phyloP scores from a whole-genome alignment of 2,329 filamentous ascomycete genomes.

The Mycocentrospora acerina region DNA sequence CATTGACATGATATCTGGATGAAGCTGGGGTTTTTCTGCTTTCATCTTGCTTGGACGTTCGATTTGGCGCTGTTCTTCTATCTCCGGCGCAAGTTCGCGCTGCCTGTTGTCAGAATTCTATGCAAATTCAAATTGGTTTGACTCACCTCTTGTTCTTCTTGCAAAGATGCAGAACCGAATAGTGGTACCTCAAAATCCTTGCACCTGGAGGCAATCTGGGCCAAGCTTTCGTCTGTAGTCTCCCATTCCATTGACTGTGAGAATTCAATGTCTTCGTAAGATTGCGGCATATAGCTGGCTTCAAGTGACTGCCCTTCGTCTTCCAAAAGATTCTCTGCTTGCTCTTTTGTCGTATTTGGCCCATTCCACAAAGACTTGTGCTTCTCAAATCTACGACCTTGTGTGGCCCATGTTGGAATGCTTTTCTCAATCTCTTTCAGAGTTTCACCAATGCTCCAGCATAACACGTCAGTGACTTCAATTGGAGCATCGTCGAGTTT shows the following conservation, averaged over 20 bases:
- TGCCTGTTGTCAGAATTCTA: slow-evolving; percentile 33
- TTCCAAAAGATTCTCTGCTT: slow-evolving; percentile 55
- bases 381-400: slow-evolving; percentile 55
- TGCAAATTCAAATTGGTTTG: no score
- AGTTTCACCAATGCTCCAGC: slow-evolving; percentile 62
- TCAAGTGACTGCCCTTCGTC: slow-evolving; percentile 56
- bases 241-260: slow-evolving; percentile 12
- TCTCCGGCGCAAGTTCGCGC: slow-evolving; percentile 65
- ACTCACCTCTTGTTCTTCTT: slow-evolving; percentile 61
- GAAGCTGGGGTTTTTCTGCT: slow-evolving; percentile 47
- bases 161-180: slow-evolving; percentile 44
- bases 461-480: slow-evolving; percentile 56
- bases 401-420: slow-evolving; percentile 62
- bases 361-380: slow-evolving; percentile 45
- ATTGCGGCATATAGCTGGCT: slow-evolving; percentile 52
- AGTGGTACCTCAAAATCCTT: slow-evolving; percentile 27
- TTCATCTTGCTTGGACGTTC: slow-evolving; percentile 49
- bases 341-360: slow-evolving; percentile 11
- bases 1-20: slow-evolving; percentile 48
- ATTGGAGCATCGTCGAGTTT: slow-evolving; percentile 34
- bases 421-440: slow-evolving; percentile 51
- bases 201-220: slow-evolving; percentile 21
- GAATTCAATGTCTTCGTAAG: background rate
- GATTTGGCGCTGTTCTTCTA: slow-evolving; percentile 60
- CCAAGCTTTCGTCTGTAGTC: slow-evolving; percentile 18